Percentiles rank a stretch among this genome's conserved stretches.
These are phyloP conservation scores for Hypomyces perniciosus DNA, from an alignment of 2,329 filamentous ascomycete species.

Conservation along the genomic window DNA sequence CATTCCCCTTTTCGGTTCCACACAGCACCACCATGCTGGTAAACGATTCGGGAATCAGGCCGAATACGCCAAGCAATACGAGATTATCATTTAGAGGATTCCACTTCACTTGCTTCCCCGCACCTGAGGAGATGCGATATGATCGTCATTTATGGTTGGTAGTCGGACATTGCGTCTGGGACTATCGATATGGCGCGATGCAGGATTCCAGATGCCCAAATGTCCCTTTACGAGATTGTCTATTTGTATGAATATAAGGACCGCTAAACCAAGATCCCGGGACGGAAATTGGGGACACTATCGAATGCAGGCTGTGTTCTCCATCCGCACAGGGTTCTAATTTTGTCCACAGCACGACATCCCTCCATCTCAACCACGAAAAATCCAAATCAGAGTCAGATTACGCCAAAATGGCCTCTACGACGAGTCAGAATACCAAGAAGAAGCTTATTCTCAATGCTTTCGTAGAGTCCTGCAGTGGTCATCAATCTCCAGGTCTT, in stretches of 20 bases:
- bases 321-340: too few relatives aligned
- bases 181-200: conserved; percentile 10
- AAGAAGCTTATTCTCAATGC: conserved; percentile 39
- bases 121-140: not conserved
- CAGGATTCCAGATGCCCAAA: not conserved
- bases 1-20: not conserved
- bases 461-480: conserved; percentile 35
- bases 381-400: not conserved
- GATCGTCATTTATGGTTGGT: not conserved
- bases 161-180: not conserved
- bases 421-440: conserved; percentile 15
- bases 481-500: conserved; percentile 41
- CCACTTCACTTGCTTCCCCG: not conserved
- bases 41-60: not conserved
- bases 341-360: not conserved
- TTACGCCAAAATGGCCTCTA: not conserved
- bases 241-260: too few relatives aligned
- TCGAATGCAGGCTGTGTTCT: too few relatives aligned
- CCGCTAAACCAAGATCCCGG: too few relatives aligned
- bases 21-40: not conserved
- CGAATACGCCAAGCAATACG: not conserved
- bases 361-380: not conserved
- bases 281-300: too few relatives aligned
- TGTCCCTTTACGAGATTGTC: too few relatives aligned
- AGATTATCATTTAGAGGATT: not conserved